Conservation (phyloP, 2,329 filamentous ascomycete species). For the Penicillium hordei region DNA sequence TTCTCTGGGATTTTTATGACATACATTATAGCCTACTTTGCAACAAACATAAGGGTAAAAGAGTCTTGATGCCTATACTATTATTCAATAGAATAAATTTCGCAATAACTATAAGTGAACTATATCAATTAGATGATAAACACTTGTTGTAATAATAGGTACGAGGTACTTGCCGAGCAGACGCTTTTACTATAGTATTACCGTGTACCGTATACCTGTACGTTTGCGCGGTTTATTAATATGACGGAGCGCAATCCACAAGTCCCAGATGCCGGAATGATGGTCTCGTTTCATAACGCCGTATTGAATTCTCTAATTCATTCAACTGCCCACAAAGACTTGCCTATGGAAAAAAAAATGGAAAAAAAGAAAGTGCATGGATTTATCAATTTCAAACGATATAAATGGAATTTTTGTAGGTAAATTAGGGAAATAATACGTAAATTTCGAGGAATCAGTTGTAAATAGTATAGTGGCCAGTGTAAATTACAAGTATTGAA, state of each 20-base stretch:
- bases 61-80: neutral
- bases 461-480: neutral
- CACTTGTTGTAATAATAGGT: constrained; percentile 10
- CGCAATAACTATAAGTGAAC: neutral
- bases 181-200: constrained; percentile 15
- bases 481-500: constrained; percentile 24
- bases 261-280: constrained; percentile 13
- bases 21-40: neutral
- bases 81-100: neutral
- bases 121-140: neutral
- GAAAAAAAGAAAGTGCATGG: neutral
- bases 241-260: constrained; percentile 21
- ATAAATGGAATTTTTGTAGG: neutral
- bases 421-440: neutral
- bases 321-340: neutral
- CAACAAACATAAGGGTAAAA: neutral
- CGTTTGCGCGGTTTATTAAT: constrained; percentile 22
- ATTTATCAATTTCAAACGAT: neutral
- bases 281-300: constrained; percentile 14
- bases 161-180: constrained; percentile 12
- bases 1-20: neutral
- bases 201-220: constrained; percentile 19
- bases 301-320: neutral
- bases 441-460: neutral
- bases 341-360: neutral